phyloP scores from a whole-genome alignment of 345 rosid genomes.

The Lepidium africanum region DNA sequence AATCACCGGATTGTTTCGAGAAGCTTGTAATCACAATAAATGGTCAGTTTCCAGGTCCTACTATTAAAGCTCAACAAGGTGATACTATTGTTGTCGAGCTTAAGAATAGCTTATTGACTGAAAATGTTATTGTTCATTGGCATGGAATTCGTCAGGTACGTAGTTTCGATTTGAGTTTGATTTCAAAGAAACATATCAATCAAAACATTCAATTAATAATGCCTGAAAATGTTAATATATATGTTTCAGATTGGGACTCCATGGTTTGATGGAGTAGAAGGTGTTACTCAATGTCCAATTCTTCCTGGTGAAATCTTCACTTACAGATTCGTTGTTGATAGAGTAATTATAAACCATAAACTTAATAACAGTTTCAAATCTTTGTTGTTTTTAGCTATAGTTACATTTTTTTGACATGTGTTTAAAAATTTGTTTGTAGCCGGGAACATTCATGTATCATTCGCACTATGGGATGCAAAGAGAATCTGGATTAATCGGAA shows the following conservation, averaged over 20 bases:
- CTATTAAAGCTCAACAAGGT: slow-evolving; percentile 51
- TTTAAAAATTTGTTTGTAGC: slow-evolving; percentile 25
- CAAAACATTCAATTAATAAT: neutral
- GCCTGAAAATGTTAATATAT: neutral
- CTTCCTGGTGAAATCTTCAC: slow-evolving; percentile 60
- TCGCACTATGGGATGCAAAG: slow-evolving; percentile 83
- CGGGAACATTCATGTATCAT: slow-evolving; percentile 68
- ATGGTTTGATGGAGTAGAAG: slow-evolving; percentile 72
- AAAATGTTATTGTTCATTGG: slow-evolving; percentile 68
- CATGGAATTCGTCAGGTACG: slow-evolving; percentile 68
- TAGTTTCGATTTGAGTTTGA: neutral
- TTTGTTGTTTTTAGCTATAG: neutral
- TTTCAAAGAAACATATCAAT: neutral
- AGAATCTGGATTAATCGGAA: slow-evolving; percentile 61
- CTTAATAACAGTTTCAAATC: neutral
- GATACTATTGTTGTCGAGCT: slow-evolving; percentile 67
- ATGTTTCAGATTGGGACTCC: slow-evolving; percentile 49
- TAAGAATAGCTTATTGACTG: slow-evolving; percentile 50
- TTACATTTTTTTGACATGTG: neutral
- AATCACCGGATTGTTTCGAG: slow-evolving; percentile 50
- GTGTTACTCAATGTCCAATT: slow-evolving; percentile 68
- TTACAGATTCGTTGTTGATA: slow-evolving; percentile 58
- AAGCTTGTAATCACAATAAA: slow-evolving; percentile 63
- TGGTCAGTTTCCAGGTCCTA: slow-evolving; percentile 56
- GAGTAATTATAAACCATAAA: slow-evolving; percentile 30